phyloP scores from a whole-genome alignment of 768 basidiomycete genomes.

The Hypholoma sublateritium region DNA sequence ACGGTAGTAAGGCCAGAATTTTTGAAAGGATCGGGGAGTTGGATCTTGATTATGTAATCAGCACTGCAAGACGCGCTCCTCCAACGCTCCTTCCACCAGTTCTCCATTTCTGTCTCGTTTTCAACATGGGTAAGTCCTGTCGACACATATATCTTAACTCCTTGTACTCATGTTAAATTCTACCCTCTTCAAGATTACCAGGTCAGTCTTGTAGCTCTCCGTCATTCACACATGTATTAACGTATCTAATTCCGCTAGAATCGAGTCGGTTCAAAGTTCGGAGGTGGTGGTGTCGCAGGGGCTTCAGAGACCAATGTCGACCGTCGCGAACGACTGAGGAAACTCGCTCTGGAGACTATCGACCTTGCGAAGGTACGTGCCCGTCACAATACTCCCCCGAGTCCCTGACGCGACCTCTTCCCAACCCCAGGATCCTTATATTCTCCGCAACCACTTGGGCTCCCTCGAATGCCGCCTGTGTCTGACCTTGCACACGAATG shows the following conservation, averaged over 20 bases:
- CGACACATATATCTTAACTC: neutral
- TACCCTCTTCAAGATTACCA: conserved; percentile 56
- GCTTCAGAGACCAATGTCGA: conserved; percentile 95
- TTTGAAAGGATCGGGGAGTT: conserved; percentile 24
- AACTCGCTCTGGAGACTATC: conserved; percentile 95
- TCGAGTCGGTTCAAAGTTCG: conserved; percentile 94
- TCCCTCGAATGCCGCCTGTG: conserved; percentile 98
- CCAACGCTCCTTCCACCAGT: neutral
- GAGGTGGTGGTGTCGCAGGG: conserved; percentile 94
- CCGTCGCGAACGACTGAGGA: conserved; percentile 89
- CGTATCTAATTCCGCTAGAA: conserved; percentile 51
- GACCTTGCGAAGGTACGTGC: conserved; percentile 87
- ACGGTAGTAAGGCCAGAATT: conserved; percentile 16
- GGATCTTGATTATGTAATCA: conserved; percentile 24
- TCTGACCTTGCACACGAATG: conserved; percentile 97
- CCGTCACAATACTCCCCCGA: conserved; percentile 10
- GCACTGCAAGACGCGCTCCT: neutral
- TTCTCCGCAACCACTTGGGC: conserved; percentile 97
- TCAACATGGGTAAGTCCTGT: conserved; percentile 35
- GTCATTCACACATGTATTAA: neutral
- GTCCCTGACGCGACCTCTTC: conserved; percentile 24
- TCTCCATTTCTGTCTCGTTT: neutral
- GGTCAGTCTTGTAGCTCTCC: conserved; percentile 36
- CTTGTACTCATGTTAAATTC: conserved; percentile 1
- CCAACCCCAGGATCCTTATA: conserved; percentile 79